Base-by-base conservation (phyloP, 1,284 basidiomycete genomes). In the Jaminaea rosea region DNA sequence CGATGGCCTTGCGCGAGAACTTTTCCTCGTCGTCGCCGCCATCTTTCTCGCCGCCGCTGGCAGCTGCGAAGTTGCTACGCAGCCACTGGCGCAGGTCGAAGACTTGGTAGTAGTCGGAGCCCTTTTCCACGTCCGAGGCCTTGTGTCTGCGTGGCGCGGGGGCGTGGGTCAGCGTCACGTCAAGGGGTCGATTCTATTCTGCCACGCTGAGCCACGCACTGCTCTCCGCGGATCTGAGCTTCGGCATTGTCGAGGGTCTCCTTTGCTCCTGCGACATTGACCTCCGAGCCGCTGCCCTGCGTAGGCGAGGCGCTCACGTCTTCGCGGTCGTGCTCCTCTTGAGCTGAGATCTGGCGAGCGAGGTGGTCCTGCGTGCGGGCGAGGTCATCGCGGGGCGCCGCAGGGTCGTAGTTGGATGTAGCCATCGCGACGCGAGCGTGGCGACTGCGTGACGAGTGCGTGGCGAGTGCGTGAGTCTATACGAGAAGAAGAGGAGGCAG, bases 1-100 rank as follows among this genome's bases (percentile, higher is more conserved):
- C 65, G 24, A 67, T 36, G 39, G 44, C 51, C 52, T 67, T 67
- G 9, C 55, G 47, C 44, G 62, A 63, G 19, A 13, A 11, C 19
- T 5, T 7, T n/a, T 42, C 39, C 6, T 42, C 39, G 11, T 21
- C 23, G 7, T 42, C 19, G 19, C 19, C 39, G 23, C 23, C 39
- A 11, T 42, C 23, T n/a, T n/a, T n/a, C n/a, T n/a, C n/a, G n/a
- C n/a, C n/a, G n/a, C n/a, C n/a, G n/a, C n/a, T n/a, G n/a, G n/a
- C n/a, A n/a, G n/a, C n/a, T n/a, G n/a, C n/a, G n/a, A n/a, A n/a
- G n/a, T n/a, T n/a, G n/a, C n/a, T n/a, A 4, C 39, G 39, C 15
- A 42, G 39, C 39, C 39, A 42, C 6, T 42, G 19, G 11, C 24
- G 39, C 15, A 42, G 17, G 19, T 42, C 24, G 19, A 42, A 42